Evolutionary conservation across 1,284 basidiomycete genomes (phyloP), one percentile per base, ranked within the genome.

Genomic region (Filobasidium uniguttulatum): DNA sequence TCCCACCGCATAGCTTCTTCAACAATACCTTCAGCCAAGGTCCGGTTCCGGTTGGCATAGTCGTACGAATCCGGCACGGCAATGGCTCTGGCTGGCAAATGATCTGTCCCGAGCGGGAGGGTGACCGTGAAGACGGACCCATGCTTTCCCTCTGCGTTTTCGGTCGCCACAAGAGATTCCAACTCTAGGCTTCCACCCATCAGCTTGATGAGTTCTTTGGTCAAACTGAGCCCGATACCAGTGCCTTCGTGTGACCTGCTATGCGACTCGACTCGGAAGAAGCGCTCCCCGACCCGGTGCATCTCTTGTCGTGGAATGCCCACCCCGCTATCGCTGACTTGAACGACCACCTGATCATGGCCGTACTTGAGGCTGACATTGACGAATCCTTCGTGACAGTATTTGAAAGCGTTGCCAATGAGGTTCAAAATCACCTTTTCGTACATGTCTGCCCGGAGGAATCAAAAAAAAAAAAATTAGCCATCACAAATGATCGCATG

Each of bases 371-470:
- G 51, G 0, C 22, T 44, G 25, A 69, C 61, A 1, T 53, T 59
- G 36, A 71, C 62, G 6, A 43, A 46, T 0, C 66, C 67, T 3
- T 49, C 17, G 54, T 62, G 54, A 0, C 66, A 68, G 46, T 66
- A 68, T 55, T 68, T 66, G 54, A 68, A 55, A 2, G 66, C 68
- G 53, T 72, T 72, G 4, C 63, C 62, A 40, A 70, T 57, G 1
- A 72, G 56, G 44, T 68, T 70, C 60, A 66, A 68, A 8, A 68
- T 55, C 50, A 72, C 63, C 56, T 73, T 72, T 48, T 73, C 71
- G 65, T 67, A 72, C 30, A 70, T 61, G 23, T 72, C 71, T 0
- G 20, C 20, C 8, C 9, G 12, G 19, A 22, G 12, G 36, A 19
- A 38, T 12, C 6, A 12, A 12, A 19, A 8, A n/a, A n/a, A n/a